Percentiles rank a stretch among this genome's conserved stretches.
Conservation (phyloP, 257 asterid genomes). For the Capsicum chinense region DNA sequence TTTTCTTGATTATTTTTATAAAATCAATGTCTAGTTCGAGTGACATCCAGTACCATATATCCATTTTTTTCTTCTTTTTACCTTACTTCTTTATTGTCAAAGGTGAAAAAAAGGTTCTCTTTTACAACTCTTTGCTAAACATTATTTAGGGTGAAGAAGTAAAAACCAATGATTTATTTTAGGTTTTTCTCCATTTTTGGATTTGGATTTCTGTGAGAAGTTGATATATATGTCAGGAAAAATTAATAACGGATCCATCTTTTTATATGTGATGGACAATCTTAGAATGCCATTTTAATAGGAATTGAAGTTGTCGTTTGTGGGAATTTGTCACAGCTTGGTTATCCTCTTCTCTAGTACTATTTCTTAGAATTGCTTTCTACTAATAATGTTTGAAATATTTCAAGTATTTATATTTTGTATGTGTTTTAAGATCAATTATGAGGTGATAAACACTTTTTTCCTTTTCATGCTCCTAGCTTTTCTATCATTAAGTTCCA, state of each 20-base stretch:
- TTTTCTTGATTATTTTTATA: no score
- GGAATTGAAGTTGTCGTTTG: conserved; percentile 4
- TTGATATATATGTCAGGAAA: conserved; percentile 24
- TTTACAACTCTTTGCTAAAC: conserved; percentile 38
- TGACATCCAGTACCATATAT: not conserved
- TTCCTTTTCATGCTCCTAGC: not conserved
- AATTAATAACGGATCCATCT: conserved; percentile 28
- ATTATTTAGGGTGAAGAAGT: conserved; percentile 57
- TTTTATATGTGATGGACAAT: not conserved
- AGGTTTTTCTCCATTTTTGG: conserved; percentile 23
- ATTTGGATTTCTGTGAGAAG: conserved; percentile 26
- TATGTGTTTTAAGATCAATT: not conserved
- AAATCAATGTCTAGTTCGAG: no score
- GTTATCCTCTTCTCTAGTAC: conserved; percentile 28
- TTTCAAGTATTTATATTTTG: not conserved
- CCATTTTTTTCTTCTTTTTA: conserved; percentile 20
- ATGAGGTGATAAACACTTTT: not conserved
- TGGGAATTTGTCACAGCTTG: conserved; percentile 22
- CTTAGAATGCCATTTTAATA: not conserved
- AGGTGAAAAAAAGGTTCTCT: conserved; percentile 28
- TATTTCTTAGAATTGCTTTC: not conserved
- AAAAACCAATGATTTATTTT: conserved; percentile 55
- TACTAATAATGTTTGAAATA: not conserved
- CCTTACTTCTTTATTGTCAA: conserved; percentile 37
- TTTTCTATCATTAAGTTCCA: conserved; percentile 1